Percentiles rank a stretch among this genome's conserved stretches.
Evolutionary conservation across 148 eudicot species (phyloP).

Genomic region (Cornus controversa): DNA sequence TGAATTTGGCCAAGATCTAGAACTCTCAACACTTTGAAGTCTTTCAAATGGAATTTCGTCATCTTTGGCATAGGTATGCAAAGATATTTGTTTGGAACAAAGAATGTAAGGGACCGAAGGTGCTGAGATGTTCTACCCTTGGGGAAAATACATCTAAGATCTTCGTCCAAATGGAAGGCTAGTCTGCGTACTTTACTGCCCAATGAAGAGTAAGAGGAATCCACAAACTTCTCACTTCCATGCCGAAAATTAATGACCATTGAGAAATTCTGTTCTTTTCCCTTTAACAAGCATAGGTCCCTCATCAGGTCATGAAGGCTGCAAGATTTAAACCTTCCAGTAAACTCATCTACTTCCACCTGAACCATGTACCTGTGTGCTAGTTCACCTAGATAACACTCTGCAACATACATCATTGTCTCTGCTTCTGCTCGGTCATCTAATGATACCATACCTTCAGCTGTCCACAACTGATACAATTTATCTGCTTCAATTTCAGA

Average conservation of each 20-base stretch:
- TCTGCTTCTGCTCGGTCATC: constrained; percentile 1
- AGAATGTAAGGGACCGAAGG: neutral
- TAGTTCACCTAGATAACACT: neutral
- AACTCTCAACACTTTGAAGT: neutral
- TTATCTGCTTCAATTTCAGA: constrained; percentile 13
- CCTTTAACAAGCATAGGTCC: neutral
- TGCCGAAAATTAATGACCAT: neutral
- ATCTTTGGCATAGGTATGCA: no score
- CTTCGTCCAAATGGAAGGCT: neutral
- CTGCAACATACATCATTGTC: constrained; percentile 10
- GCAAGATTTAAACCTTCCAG: neutral
- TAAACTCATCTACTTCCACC: no score
- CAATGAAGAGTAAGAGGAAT: no score
- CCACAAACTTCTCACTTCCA: neutral
- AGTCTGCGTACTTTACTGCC: neutral
- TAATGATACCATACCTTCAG: constrained; percentile 31
- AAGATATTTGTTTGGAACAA: neutral
- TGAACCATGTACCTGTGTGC: neutral
- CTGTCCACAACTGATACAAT: constrained; percentile 34
- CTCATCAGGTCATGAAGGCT: neutral
- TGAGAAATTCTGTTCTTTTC: neutral
- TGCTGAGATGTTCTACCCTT: neutral
- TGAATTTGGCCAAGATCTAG: neutral
- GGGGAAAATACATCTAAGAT: no score
- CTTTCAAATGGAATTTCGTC: neutral